Conservation (phyloP, 176 grass and related monocot genomes). For the Calamus simplicifolius region DNA sequence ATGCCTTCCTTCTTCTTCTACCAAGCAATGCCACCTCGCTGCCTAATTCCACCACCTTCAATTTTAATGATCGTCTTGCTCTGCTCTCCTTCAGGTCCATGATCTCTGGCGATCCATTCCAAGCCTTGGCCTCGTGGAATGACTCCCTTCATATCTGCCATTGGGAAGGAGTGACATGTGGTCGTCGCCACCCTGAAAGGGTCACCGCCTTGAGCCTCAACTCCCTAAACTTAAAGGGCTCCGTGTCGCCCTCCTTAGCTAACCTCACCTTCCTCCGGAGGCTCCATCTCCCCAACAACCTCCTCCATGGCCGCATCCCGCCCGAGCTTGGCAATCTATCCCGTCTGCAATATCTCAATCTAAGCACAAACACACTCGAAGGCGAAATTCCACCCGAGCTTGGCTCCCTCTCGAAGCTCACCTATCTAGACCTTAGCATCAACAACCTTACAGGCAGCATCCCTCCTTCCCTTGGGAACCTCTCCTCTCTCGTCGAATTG, state of each 20-base stretch:
- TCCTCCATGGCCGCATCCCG: constrained; percentile 12
- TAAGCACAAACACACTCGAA: constrained; percentile 8
- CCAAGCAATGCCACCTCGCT: no score
- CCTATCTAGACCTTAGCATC: not conserved
- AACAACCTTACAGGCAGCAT: constrained; percentile 7
- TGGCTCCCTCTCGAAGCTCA: constrained; percentile 6
- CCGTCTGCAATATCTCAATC: constrained; percentile 6
- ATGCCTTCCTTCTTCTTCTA: no score
- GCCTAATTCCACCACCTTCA: no score
- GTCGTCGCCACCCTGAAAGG: constrained; percentile 9
- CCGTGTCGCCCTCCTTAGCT: not conserved
- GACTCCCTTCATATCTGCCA: constrained; percentile 22
- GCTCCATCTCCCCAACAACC: constrained; percentile 23
- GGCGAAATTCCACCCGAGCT: constrained; percentile 1
- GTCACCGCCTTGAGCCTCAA: constrained; percentile 23
- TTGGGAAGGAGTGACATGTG: constrained; percentile 24
- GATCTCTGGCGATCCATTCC: constrained; percentile 22
- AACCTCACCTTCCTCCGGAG: constrained; percentile 40
- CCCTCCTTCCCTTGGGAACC: no score
- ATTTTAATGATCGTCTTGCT: constrained; percentile 4
- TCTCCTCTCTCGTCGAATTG: no score
- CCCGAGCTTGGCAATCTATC: constrained; percentile 15
- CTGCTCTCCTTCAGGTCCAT: constrained; percentile 45
- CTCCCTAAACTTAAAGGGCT: constrained; percentile 14
- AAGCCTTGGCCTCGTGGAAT: constrained; percentile 34